A percentile compares a stretch with the other conserved stretches of the same genome.
phyloP scores from a whole-genome alignment of 2,329 filamentous ascomycete species.

The Fusarium sterilihyphosum region DNA sequence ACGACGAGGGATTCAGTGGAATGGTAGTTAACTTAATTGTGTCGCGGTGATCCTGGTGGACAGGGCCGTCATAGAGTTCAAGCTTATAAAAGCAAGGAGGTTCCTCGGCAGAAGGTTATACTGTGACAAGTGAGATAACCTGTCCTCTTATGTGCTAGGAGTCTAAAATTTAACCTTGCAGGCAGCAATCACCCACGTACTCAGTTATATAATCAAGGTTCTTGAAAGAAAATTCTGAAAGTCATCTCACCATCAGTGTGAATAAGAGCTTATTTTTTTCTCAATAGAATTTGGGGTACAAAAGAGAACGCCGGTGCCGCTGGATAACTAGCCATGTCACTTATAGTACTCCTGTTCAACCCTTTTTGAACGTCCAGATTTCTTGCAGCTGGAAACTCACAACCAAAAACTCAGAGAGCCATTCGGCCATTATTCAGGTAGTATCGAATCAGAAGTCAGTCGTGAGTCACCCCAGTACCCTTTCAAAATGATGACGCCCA shows the following conservation, averaged over 20 bases:
- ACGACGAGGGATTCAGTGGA: accelerated
- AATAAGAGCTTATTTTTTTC: no score
- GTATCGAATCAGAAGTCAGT: no score
- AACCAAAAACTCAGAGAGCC: background rate
- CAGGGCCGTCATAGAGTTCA: background rate
- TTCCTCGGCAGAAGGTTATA: background rate
- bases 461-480: no score
- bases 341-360: background rate
- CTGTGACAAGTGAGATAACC: accelerated
- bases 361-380: background rate
- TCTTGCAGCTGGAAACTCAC: background rate
- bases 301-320: background rate
- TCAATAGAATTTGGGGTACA: no score
- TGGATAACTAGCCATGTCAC: accelerated
- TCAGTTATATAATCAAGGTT: background rate
- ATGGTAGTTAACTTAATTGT: accelerated
- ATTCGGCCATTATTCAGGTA: background rate
- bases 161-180: background rate
- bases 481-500: no score
- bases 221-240: background rate
- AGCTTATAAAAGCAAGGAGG: background rate
- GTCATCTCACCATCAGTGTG: accelerated
- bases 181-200: no score
- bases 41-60: accelerated
- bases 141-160: background rate